Percentiles rank a stretch among this genome's conserved stretches.
These are phyloP conservation scores for Nemania diffusa DNA, from an alignment of 2,329 filamentous ascomycete genomes.

Conservation along the genomic window DNA sequence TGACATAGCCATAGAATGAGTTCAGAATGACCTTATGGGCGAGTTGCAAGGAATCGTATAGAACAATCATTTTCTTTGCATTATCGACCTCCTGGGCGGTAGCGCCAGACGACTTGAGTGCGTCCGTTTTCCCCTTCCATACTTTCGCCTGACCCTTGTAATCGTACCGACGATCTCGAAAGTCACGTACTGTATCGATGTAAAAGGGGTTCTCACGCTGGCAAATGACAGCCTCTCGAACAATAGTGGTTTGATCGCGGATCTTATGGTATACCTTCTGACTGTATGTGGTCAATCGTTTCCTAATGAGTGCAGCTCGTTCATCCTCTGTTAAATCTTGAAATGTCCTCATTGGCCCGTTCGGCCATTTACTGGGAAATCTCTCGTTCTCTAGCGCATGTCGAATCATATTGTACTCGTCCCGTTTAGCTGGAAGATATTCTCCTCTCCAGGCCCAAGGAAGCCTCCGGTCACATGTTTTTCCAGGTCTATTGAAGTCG, in stretches of 20 bases:
- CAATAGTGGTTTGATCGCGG: constrained; percentile 90
- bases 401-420: constrained; percentile 99
- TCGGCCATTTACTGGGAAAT: constrained; percentile 83
- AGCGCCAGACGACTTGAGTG: constrained; percentile 85
- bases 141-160: constrained; percentile 98
- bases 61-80: constrained; percentile 97
- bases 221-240: constrained; percentile 96
- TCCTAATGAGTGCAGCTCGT: constrained; percentile 81
- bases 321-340: constrained; percentile 85
- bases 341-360: constrained; percentile 77
- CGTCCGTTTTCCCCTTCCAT: constrained; percentile 96
- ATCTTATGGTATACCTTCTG: constrained; percentile 99
- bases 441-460: constrained; percentile 99
- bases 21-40: constrained; percentile 99
- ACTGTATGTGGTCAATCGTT: constrained; percentile 89
- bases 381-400: constrained; percentile 90
- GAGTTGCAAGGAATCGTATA: constrained; percentile 95
- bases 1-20: constrained; percentile 99
- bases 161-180: constrained; percentile 96
- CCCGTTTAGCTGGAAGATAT: constrained; percentile 92
- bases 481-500: constrained; percentile 97
- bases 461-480: constrained; percentile 93
- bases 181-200: constrained; percentile 93
- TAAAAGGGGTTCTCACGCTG: constrained; percentile 99
- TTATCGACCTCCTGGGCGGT: constrained; percentile 81